phyloP scores from a whole-genome alignment of 805 yeast genomes.

The Candida michaelii region DNA sequence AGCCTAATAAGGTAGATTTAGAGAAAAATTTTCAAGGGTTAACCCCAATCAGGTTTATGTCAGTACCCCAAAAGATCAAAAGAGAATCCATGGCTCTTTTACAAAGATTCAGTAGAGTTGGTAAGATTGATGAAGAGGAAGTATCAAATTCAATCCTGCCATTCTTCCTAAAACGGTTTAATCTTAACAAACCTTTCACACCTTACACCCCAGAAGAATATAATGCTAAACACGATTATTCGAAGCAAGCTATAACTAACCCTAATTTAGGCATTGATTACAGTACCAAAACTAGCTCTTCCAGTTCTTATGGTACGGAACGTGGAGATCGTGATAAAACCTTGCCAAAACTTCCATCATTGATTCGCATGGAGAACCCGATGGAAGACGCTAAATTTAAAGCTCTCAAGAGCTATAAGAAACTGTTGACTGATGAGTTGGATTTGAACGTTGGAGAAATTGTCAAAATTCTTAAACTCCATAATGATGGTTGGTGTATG shows the following conservation, averaged over 20 bases:
- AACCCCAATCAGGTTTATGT: slow-evolving; percentile 13
- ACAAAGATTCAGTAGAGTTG: slow-evolving; percentile 25
- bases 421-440: slow-evolving; percentile 34
- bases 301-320: background rate
- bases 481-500: slow-evolving; percentile 42
- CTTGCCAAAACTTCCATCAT: slow-evolving; percentile 21
- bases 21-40: background rate
- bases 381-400: slow-evolving; percentile 16
- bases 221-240: slow-evolving; percentile 1
- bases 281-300: background rate
- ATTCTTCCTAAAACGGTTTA: slow-evolving; percentile 31
- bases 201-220: slow-evolving; percentile 8
- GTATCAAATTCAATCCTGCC: slow-evolving; percentile 24
- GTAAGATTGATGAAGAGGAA: slow-evolving; percentile 20
- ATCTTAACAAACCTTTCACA: slow-evolving; percentile 22
- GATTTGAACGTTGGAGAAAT: slow-evolving; percentile 30
- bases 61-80: slow-evolving; percentile 12
- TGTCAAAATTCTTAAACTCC: slow-evolving; percentile 23
- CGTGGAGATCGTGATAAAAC: slow-evolving; percentile 6
- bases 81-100: slow-evolving; percentile 19
- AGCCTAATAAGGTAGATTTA: background rate
- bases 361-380: slow-evolving; percentile 15
- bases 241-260: background rate
- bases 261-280: background rate
- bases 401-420: slow-evolving; percentile 28